Evolutionary conservation across 495 filamentous ascomycete species (phyloP), one percentile per base, ranked within the genome.

Genomic region (Aspergillus ellipticus): DNA sequence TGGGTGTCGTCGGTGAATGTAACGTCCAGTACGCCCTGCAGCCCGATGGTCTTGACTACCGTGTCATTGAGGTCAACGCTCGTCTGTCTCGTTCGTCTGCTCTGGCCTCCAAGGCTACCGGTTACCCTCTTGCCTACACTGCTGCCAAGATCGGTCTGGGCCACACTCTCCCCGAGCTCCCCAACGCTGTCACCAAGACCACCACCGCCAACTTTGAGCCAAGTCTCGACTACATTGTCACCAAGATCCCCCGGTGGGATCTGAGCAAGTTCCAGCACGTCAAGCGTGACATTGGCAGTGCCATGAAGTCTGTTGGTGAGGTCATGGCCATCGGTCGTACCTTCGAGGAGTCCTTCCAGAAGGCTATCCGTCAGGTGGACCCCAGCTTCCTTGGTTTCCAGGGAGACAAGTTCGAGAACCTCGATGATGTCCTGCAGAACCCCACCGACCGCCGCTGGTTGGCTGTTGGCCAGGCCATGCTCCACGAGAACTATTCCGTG

Each of bases 131-230:
- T 54, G 93, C 93, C 7, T 97, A 96, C 74, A 96, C 94, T 55
- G 93, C 93, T 54, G 93, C 93, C 39, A 97, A 97, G 79, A 97
- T 97, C 57, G 93, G 90, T 49, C 84, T 97, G 42, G 93, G 93
- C 17, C 92, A 97, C 75, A 96, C 85, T 61, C 80, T 97, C 20
- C 93, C 93, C 41, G 92, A 97, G 75, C 81, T 97, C 20, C 93
- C 94, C 60, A 97, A 97, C 64, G 92, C 93, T 53, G 94, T 97
- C 37, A 97, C 93, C 33, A 96, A 96, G 81, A 97, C 93, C 17
- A 97, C 93, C 16, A 98, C 94, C 10, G 93, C 93, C 66, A 98
- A 98, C 78, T 98, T 97, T 71, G 93, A 97, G 70, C 93, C 93
- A 35, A 96, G 90, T 58, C 80, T 97, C 51, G 93, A 97, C 68